Evolutionary conservation across 2,329 filamentous ascomycete species (phyloP), one percentile per base, ranked within the genome.

Genomic region (Dactylonectria macrodidyma): DNA sequence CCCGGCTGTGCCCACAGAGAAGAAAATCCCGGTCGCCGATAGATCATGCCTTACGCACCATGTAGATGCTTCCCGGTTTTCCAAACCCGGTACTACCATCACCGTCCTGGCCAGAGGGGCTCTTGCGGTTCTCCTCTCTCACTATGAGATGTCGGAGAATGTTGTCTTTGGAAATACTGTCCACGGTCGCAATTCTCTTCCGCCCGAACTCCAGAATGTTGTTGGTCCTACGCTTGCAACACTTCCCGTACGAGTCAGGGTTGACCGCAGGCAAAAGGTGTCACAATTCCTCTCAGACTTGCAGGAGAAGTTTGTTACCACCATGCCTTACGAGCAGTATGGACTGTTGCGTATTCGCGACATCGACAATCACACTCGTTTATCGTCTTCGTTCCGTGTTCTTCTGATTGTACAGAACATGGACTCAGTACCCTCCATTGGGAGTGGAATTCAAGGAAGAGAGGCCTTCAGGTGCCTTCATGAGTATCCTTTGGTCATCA

Each of bases 201-300:
- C 44, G 19, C 44, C 44, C 19, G 44, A 47, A 47, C 44, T 47
- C 19, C 44, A 47, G 44, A 47, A 24, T 47, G 44, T 47, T 47
- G 44, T 47, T 47, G 44, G 44, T 47, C 44, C 44, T 47, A 47
- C 44, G 44, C 44, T 47, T 47, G 44, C 44, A 47, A 47, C 44
- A 47, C 44, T 47, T 47, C 44, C 44, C 44, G 44, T 47, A 47
- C 44, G 44, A 47, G 44, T 47, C 44, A 47, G 44, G 44, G 44
- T 47, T 19, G 44, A 47, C 44, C 44, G 44, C 8, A 47, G 19
- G 44, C 44, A 47, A 47, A 47, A 47, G 19, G 44, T 47, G 44
- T 47, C 19, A 24, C 44, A 47, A 19, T 47, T 47, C 12, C 44
- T 47, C 44, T 47, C 44, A 47, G 44, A 47, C 44, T 47, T 47